A percentile compares a stretch with the other conserved stretches of the same genome.
Conservation (phyloP, 2,329 filamentous ascomycete species). For the Thelonectria rubi region DNA sequence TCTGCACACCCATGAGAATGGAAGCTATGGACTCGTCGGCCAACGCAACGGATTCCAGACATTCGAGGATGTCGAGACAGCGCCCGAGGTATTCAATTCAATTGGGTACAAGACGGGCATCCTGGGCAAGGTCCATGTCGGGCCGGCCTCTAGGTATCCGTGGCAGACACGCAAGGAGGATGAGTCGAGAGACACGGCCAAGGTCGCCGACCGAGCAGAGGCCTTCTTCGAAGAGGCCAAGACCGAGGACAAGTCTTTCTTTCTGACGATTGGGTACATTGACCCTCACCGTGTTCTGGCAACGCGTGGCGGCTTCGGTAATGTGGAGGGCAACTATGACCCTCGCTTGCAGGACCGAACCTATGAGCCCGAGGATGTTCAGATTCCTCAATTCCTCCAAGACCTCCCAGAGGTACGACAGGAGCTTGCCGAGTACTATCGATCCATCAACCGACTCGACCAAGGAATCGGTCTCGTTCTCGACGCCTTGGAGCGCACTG, state of each 20-base stretch:
- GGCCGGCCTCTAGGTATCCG: conserved; percentile 43
- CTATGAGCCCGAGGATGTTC: conserved; percentile 47
- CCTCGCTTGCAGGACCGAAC: conserved; percentile 34
- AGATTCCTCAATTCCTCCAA: conserved; percentile 52
- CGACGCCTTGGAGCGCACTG: conserved; percentile 44
- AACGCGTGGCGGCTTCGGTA: conserved; percentile 55
- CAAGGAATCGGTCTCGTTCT: conserved; percentile 53
- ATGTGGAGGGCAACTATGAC: conserved; percentile 46
- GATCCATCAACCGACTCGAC: conserved; percentile 53
- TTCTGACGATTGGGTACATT: conserved; percentile 56
- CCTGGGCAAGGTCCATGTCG: conserved; percentile 59
- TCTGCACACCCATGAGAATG: conserved; percentile 58
- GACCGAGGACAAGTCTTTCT: conserved; percentile 49
- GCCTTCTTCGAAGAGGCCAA: conserved; percentile 50
- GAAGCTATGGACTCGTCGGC: conserved; percentile 53
- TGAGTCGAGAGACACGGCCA: conserved; percentile 53
- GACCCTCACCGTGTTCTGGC: conserved; percentile 56
- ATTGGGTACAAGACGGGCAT: conserved; percentile 57
- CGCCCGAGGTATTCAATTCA: conserved; percentile 50
- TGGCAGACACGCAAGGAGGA: conserved; percentile 55
- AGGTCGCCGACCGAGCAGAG: conserved; percentile 49
- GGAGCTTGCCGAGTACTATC: conserved; percentile 55
- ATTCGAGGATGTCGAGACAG: conserved; percentile 54
- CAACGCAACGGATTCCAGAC: conserved; percentile 54
- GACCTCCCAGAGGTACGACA: conserved; percentile 51